phyloP scores from a whole-genome alignment of 2,329 filamentous ascomycete genomes.

The Incumbomyces delicatus region DNA sequence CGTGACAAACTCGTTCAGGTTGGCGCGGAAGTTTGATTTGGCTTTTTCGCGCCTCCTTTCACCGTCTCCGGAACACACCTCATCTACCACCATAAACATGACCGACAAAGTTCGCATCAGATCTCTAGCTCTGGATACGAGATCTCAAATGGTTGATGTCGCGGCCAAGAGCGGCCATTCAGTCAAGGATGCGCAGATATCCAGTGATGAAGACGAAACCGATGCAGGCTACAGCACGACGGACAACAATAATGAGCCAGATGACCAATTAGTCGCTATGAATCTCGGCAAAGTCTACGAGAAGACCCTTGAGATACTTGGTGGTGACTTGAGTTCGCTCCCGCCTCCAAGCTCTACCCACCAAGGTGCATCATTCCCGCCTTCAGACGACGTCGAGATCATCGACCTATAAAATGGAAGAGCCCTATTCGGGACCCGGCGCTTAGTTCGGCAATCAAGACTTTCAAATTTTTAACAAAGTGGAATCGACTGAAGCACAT shows the following conservation, averaged over 20 bases:
- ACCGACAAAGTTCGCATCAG: slow-evolving; percentile 77
- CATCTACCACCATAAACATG: slow-evolving; percentile 51
- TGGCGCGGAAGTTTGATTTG: slow-evolving; percentile 71
- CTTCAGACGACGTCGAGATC: slow-evolving; percentile 2
- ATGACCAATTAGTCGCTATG: slow-evolving; percentile 11
- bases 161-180: slow-evolving; percentile 11
- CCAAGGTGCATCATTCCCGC: background rate
- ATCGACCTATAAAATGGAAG: slow-evolving; percentile 5
- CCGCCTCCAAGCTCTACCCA: background rate
- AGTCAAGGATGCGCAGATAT: slow-evolving; percentile 10
- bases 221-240: slow-evolving; percentile 6
- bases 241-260: slow-evolving; percentile 4
- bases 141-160: slow-evolving; percentile 16
- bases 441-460: background rate
- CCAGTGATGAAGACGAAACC: slow-evolving; percentile 12
- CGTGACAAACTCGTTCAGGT: slow-evolving; percentile 56
- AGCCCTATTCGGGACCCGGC: background rate
- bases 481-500: background rate
- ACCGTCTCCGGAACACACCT: slow-evolving; percentile 35
- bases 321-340: slow-evolving; percentile 10
- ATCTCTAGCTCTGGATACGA: slow-evolving; percentile 18
- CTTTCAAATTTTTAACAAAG: no score
- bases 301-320: slow-evolving; percentile 20
- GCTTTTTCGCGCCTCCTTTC: slow-evolving; percentile 68
- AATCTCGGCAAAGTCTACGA: slow-evolving; percentile 15